Evolutionary conservation across 225 moss, liverwort and hornwort genomes (phyloP).

Genomic region (Rhytidiadelphus loreus): DNA sequence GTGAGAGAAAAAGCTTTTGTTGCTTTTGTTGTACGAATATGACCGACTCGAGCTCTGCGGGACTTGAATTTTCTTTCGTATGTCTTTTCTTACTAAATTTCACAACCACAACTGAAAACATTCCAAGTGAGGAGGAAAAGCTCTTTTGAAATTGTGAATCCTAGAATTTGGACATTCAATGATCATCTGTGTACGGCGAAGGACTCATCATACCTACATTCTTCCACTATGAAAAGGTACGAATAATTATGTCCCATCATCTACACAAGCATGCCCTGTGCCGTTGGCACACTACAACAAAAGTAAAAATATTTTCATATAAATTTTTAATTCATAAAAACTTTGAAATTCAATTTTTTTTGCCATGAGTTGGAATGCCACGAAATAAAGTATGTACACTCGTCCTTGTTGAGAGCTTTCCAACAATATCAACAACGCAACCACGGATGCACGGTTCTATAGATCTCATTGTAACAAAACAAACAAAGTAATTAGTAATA

Average conservation of each 20-base stretch:
- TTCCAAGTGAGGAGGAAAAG: neutral
- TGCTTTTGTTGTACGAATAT: neutral
- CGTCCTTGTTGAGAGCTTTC: neutral
- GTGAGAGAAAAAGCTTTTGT: neutral
- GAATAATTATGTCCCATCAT: neutral
- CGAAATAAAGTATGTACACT: neutral
- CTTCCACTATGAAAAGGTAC: neutral
- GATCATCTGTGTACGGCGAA: neutral
- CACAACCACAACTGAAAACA: neutral
- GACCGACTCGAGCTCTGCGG: neutral
- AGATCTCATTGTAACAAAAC: neutral
- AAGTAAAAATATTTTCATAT: neutral
- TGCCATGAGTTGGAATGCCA: neutral
- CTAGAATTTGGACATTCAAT: neutral
- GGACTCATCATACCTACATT: neutral
- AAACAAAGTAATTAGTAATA: too few relatives aligned
- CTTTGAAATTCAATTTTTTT: neutral
- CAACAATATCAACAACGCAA: accelerated
- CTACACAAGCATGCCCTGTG: too few relatives aligned
- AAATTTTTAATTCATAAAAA: neutral
- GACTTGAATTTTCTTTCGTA: neutral
- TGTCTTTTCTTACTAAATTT: neutral
- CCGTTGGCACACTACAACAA: accelerated
- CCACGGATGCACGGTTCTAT: accelerated
- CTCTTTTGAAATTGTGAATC: neutral